Conservation (phyloP, 1,139 yeast species). For the Pichia sp. region DNA sequence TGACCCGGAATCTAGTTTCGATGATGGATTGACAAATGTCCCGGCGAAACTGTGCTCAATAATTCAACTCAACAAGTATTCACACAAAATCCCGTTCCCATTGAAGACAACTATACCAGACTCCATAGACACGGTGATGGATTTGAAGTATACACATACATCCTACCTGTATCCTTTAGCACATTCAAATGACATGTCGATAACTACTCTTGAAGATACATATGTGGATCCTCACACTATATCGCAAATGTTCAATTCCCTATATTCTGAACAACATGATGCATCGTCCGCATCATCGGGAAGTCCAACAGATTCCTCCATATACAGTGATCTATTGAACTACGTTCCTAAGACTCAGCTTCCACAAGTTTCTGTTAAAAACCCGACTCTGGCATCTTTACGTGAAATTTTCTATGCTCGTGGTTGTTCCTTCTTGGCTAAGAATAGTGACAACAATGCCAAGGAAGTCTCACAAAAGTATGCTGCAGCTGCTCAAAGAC, state of each 20-base stretch:
- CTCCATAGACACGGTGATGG: conserved; percentile 5
- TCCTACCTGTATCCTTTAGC: neutral
- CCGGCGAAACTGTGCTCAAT: conserved; percentile 23
- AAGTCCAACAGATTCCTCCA: conserved; percentile 1
- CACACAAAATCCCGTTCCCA: conserved; percentile 14
- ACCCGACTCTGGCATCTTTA: conserved; percentile 24
- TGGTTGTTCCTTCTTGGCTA: conserved; percentile 32
- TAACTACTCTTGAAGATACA: conserved; percentile 2
- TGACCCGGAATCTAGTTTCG: no score
- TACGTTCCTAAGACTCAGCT: conserved; percentile 9
- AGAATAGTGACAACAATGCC: conserved; percentile 18
- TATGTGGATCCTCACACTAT: conserved; percentile 14
- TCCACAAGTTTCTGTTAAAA: conserved; percentile 7
- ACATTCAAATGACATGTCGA: neutral
- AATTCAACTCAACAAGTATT: conserved; percentile 18
- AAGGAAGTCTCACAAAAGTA: conserved; percentile 8
- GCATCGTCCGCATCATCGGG: conserved; percentile 3
- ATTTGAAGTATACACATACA: no score
- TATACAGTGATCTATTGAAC: conserved; percentile 25
- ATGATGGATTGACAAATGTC: conserved; percentile 13
- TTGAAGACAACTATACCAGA: conserved; percentile 8
- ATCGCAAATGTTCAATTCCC: conserved; percentile 20
- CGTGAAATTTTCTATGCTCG: conserved; percentile 33
- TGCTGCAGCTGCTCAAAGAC: conserved; percentile 20
- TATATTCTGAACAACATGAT: conserved; percentile 9